phyloP scores from a whole-genome alignment of 2,329 filamentous ascomycete species.

The Colletotrichum tofieldiae region DNA sequence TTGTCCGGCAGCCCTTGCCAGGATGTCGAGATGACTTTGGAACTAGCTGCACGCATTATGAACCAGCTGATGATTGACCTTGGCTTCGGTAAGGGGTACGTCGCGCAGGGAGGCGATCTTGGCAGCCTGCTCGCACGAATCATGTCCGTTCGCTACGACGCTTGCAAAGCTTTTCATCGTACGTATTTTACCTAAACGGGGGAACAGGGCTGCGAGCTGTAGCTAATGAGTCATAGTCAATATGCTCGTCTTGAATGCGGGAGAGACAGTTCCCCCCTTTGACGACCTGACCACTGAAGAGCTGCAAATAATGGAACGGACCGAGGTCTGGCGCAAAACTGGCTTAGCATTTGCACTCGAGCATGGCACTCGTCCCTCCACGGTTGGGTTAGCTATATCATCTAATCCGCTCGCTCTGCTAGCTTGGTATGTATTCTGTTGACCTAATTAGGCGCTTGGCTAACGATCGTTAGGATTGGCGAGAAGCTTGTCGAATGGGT shows the following conservation, averaged over 20 bases:
- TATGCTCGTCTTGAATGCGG: neutral
- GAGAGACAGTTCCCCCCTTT: neutral
- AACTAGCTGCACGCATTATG: constrained; percentile 57
- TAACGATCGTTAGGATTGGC: constrained; percentile 59
- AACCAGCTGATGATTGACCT: constrained; percentile 67
- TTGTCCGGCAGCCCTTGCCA: constrained; percentile 58
- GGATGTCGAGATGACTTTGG: constrained; percentile 44
- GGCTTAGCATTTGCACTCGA: constrained; percentile 66
- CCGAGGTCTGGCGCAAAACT: constrained; percentile 33
- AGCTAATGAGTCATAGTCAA: neutral
- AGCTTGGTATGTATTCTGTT: constrained; percentile 57
- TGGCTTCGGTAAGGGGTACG: constrained; percentile 66
- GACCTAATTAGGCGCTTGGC: neutral
- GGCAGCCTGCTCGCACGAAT: constrained; percentile 61
- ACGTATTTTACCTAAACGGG: neutral
- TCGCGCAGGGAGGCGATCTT: constrained; percentile 72
- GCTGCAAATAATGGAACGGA: constrained; percentile 1
- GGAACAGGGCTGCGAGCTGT: neutral
- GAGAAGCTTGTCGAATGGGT: constrained; percentile 71
- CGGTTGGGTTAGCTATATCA: constrained; percentile 68
- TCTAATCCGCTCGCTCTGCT: constrained; percentile 70
- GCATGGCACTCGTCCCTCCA: constrained; percentile 69
- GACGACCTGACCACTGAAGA: constrained; percentile 1
- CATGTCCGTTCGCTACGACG: constrained; percentile 57
- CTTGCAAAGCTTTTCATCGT: constrained; percentile 62